phyloP scores from a whole-genome alignment of 2,329 filamentous ascomycete genomes.

The Amesomyces nigricolor region DNA sequence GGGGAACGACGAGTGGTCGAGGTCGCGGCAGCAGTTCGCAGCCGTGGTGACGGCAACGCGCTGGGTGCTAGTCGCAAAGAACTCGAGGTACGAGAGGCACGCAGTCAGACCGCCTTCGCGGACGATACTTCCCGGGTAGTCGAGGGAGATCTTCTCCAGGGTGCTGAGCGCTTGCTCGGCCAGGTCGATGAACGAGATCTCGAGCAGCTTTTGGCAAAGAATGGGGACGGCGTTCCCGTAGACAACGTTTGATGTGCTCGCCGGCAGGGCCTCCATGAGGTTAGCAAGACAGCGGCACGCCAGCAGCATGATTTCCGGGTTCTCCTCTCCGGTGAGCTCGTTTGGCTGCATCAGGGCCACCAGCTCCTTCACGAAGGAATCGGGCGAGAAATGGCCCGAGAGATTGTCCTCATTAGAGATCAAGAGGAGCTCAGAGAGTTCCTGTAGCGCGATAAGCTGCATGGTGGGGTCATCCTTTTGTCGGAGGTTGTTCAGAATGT shows the following conservation, averaged over 20 bases:
- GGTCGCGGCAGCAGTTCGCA: conserved; percentile 96
- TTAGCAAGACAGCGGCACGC: conserved; percentile 95
- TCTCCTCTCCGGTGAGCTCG: conserved; percentile 76
- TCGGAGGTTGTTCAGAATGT: conserved; percentile 68
- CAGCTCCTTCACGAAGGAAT: conserved; percentile 91
- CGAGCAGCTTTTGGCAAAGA: conserved; percentile 87
- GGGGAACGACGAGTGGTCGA: conserved; percentile 86
- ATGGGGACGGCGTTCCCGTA: conserved; percentile 96
- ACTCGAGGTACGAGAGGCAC: conserved; percentile 93
- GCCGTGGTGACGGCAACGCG: conserved; percentile 94
- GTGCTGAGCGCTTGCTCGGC: conserved; percentile 96
- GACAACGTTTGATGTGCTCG: conserved; percentile 89
- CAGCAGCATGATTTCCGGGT: conserved; percentile 93
- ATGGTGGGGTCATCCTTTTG: conserved; percentile 80
- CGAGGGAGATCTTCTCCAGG: conserved; percentile 92
- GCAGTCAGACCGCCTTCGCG: conserved; percentile 91
- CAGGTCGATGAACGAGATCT: conserved; percentile 95
- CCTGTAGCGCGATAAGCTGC: conserved; percentile 87
- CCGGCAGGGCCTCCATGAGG: conserved; percentile 91
- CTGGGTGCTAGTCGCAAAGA: conserved; percentile 95
- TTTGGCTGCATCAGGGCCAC: conserved; percentile 87
- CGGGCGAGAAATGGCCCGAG: conserved; percentile 88
- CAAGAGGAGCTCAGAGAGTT: conserved; percentile 85
- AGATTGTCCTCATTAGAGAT: conserved; percentile 96
- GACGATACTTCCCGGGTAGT: conserved; percentile 92